Evolutionary conservation across 2,329 filamentous ascomycete genomes (phyloP).

Genomic region (Cercospora beticola): DNA sequence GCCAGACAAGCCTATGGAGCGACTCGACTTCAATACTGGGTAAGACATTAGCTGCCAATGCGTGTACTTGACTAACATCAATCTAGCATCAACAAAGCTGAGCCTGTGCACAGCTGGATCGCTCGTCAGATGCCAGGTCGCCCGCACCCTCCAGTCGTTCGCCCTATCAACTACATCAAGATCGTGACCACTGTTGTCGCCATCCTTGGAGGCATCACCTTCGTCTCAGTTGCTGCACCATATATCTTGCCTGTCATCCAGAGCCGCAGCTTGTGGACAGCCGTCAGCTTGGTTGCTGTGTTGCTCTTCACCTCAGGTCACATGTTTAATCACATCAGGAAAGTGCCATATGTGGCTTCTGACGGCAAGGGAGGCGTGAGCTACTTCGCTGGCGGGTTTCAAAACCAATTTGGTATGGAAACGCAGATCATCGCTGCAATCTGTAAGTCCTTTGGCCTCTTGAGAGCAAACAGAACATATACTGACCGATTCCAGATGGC

Average conservation of each 20-base stretch:
- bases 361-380: conserved; percentile 81
- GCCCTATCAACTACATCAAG: conserved; percentile 84
- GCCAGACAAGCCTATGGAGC: conserved; percentile 64
- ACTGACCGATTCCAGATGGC: conserved; percentile 56
- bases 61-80: not conserved
- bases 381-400: conserved; percentile 90
- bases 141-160: conserved; percentile 72
- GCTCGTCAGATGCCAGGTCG: conserved; percentile 71
- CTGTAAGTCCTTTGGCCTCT: conserved; percentile 62
- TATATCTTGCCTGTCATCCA: conserved; percentile 79
- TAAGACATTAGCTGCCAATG: conserved; percentile 46
- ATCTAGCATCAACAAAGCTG: conserved; percentile 68
- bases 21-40: conserved; percentile 84
- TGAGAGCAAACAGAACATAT: conserved; percentile 14
- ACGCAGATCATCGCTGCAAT: conserved; percentile 92
- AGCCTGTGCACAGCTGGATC: conserved; percentile 77
- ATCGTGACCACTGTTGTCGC: conserved; percentile 67
- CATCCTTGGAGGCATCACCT: conserved; percentile 68
- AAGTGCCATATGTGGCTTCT: conserved; percentile 85
- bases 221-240: conserved; percentile 69
- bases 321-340: conserved; percentile 99
- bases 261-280: conserved; percentile 92
- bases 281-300: conserved; percentile 81
- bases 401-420: conserved; percentile 90
- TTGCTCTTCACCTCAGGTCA: conserved; percentile 93